These are phyloP conservation scores for Eutrema yunnanense DNA, from an alignment of 345 rosid genomes.

Conservation along the genomic window DNA sequence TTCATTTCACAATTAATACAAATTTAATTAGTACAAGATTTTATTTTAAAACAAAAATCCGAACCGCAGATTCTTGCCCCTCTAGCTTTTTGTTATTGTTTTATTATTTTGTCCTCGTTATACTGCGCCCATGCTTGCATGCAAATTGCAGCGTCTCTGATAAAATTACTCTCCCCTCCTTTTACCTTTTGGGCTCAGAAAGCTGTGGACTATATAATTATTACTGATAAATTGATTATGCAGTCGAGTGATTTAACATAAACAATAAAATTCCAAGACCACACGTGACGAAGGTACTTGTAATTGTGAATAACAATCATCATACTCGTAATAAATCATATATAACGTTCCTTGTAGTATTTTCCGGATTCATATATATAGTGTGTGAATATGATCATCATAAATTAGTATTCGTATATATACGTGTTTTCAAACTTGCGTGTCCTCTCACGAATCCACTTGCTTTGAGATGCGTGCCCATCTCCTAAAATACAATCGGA, in stretches of 20 bases:
- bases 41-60: not conserved
- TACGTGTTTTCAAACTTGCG: constrained; percentile 3
- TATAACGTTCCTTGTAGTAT: not conserved
- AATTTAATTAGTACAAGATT: not conserved
- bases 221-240: not conserved
- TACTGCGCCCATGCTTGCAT: constrained; percentile 17
- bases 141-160: constrained; percentile 11
- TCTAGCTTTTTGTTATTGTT: not conserved
- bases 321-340: not conserved
- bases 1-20: not conserved
- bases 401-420: not conserved
- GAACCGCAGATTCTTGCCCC: not conserved
- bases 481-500: constrained; percentile 8
- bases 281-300: not conserved
- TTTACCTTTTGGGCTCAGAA: not conserved
- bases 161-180: not conserved
- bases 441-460: constrained; percentile 5
- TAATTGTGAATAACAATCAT: not conserved
- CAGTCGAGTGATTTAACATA: not conserved
- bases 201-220: not conserved
- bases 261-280: not conserved
- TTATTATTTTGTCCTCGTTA: constrained; percentile 7
- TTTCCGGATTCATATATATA: not conserved
- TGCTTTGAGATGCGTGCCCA: constrained; percentile 32
- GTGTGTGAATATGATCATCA: no score